Conservation (phyloP, 2,329 filamentous ascomycete genomes). For the Paraconiothyrium brasiliense region DNA sequence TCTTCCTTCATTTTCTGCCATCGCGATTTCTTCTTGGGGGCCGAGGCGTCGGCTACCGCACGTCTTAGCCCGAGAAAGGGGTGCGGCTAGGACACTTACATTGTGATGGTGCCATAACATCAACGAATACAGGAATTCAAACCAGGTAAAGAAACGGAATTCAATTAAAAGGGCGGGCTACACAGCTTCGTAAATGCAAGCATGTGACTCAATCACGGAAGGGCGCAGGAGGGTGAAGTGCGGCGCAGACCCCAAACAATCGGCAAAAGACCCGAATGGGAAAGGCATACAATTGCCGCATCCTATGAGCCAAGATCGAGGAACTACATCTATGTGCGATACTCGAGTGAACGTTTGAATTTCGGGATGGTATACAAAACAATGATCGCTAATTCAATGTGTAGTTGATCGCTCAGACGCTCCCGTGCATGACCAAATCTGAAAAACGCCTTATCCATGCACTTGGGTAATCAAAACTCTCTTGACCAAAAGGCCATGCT, state of each 20-base stretch:
- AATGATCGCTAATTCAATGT: neutral
- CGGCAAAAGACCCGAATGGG: neutral
- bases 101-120: too few species aligned
- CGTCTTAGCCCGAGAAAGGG: neutral
- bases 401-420: neutral
- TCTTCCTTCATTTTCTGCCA: constrained; percentile 12
- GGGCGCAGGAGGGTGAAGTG: too few species aligned
- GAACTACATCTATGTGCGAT: neutral
- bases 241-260: neutral
- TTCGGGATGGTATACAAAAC: too few species aligned
- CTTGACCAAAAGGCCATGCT: constrained; percentile 9
- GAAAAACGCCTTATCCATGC: neutral
- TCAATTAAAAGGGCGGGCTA: too few species aligned
- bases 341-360: neutral
- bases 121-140: too few species aligned
- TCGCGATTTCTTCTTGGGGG: constrained; percentile 1
- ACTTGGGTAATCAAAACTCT: constrained; percentile 13
- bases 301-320: too few species aligned
- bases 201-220: too few species aligned
- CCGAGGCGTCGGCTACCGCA: neutral
- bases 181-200: too few species aligned
- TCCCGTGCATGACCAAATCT: neutral
- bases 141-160: too few species aligned
- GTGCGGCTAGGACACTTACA: too few species aligned
- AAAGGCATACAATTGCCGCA: too few species aligned